Evolutionary conservation across 1,139 yeast species (phyloP).

Genomic region (Arxiozyma bovina): DNA sequence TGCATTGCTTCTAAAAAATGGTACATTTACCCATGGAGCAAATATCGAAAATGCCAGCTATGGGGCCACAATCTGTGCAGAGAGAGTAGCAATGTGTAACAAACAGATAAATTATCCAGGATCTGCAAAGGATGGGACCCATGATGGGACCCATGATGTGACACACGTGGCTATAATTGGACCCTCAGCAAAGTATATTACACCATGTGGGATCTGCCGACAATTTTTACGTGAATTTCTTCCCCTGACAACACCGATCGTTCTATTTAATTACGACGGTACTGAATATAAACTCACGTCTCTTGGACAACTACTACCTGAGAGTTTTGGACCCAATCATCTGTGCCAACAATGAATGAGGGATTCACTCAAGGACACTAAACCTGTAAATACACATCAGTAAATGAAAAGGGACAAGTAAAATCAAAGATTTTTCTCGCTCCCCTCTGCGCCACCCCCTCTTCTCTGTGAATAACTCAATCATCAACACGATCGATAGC

Average conservation of each 20-base stretch:
- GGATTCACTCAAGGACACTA: no score
- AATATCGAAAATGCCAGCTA: slow-evolving; percentile 91
- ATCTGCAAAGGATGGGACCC: neutral
- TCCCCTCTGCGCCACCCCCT: no score
- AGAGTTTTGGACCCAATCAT: slow-evolving; percentile 4
- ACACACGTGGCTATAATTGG: slow-evolving; percentile 57
- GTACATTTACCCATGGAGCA: slow-evolving; percentile 52
- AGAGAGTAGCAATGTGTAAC: slow-evolving; percentile 44
- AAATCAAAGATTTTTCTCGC: no score
- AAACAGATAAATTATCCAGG: slow-evolving; percentile 7
- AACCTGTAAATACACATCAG: no score
- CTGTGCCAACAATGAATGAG: neutral
- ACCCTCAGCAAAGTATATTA: slow-evolving; percentile 45
- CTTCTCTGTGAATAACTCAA: no score
- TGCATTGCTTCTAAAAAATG: slow-evolving; percentile 32
- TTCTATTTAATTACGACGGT: slow-evolving; percentile 54
- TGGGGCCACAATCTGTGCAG: slow-evolving; percentile 88
- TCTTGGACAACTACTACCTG: slow-evolving; percentile 4
- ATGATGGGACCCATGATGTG: no score
- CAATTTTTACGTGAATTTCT: slow-evolving; percentile 77
- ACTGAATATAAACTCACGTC: slow-evolving; percentile 11
- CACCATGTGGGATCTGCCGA: slow-evolving; percentile 94
- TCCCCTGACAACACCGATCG: slow-evolving; percentile 40
- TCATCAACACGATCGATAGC: no score
- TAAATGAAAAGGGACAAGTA: no score